Conservation (phyloP, 164 flowering plant genomes). For the Platanus orientalis region DNA sequence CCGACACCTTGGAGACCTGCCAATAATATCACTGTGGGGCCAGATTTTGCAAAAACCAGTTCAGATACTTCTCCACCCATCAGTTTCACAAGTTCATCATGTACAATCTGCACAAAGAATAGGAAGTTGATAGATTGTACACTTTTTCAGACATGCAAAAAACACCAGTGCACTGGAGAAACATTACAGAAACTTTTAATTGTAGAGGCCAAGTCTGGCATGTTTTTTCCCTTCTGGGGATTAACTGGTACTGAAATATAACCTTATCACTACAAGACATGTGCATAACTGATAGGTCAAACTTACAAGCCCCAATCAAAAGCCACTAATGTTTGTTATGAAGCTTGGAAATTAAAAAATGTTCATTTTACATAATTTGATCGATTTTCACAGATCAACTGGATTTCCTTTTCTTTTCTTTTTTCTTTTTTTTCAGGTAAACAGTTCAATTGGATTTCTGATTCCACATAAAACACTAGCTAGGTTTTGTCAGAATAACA, state of each 20-base stretch:
- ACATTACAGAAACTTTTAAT: too few species aligned
- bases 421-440: too few species aligned
- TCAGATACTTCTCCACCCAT: constrained; percentile 99
- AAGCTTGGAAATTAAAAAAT: constrained; percentile 3
- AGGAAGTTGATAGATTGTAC: too few species aligned
- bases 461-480: not conserved
- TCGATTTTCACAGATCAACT: not conserved
- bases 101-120: constrained; percentile 56
- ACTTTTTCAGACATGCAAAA: too few species aligned
- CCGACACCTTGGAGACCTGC: constrained; percentile 99
- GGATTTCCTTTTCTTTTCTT: too few species aligned
- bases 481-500: not conserved
- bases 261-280: too few species aligned
- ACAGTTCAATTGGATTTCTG: too few species aligned
- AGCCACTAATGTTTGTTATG: not conserved
- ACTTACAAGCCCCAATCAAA: not conserved
- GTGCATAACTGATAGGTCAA: not conserved
- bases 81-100: constrained; percentile 84
- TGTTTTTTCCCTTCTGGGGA: too few species aligned
- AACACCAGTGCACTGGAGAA: too few species aligned
- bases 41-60: constrained; percentile 74
- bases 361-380: too few species aligned
- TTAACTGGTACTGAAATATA: too few species aligned
- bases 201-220: too few species aligned
- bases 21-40: constrained; percentile 78